Evolutionary conservation across 2,329 filamentous ascomycete species (phyloP), one percentile per base, ranked within the genome.

Genomic region (Calonectria multiphialidica): DNA sequence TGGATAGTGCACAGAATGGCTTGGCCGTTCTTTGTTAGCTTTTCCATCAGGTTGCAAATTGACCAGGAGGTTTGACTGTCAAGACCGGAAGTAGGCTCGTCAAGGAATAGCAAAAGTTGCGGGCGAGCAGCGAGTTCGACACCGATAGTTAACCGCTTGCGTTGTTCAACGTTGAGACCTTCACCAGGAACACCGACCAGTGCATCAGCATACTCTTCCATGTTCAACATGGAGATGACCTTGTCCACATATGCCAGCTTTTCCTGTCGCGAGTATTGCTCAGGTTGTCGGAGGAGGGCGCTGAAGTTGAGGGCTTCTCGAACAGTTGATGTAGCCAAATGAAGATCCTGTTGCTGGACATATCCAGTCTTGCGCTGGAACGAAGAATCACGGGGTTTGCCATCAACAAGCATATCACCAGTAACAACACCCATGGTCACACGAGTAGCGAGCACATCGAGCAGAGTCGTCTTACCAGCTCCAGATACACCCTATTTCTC

Each of bases 281-380:
- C 90, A 0, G 95, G 94, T 77, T 97, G 95, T 74, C 95, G 92
- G 40, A 97, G 91, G 5, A 95, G 82, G 18, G 95, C 95, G 77
- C 92, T 95, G 84, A 98, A 98, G 73, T 90, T 90, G 25, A 98
- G 87, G 9, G 94, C 94, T 83, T 97, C 95, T 72, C 95, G 91
- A 28, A 97, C 94, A 0, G 95, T 97, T 0, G 92, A 91, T 0
- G 94, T 96, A 18, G 91, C 87, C 33, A 96, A 87, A 81, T 97
- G 95, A 4, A 97, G 87, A 88, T 97, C 95, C 80, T 97, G 94
- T 81, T 97, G 95, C 80, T 97, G 94, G n/a, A 95, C 95, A 76
- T 97, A 97, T 44, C 95, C 95, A 0, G 94, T 96, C 84, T 95
- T 96, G 68, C 95, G 91, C 81, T 97, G 94, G 88, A 97, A 97